Evolutionary conservation across 805 yeast species (phyloP).

Genomic region (Saccharomycopsis malanga): DNA sequence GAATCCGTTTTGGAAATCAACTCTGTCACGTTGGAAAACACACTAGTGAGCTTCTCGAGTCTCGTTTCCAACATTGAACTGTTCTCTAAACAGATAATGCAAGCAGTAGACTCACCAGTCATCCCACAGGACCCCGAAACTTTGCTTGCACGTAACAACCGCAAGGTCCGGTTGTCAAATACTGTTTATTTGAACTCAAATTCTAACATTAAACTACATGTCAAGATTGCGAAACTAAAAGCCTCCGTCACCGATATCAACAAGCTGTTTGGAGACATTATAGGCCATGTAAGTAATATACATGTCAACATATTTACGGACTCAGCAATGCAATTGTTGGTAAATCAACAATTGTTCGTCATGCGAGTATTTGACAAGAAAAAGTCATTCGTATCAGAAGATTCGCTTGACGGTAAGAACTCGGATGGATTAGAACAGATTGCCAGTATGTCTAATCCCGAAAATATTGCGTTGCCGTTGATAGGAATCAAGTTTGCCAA

Average conservation of each 20-base stretch:
- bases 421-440: constrained; percentile 26
- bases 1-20: constrained; percentile 4
- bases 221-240: constrained; percentile 4
- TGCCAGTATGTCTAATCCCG: constrained; percentile 30
- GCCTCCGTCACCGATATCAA: not conserved
- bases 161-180: constrained; percentile 14
- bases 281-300: not conserved
- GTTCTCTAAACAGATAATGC: not conserved
- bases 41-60: not conserved
- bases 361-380: constrained; percentile 12
- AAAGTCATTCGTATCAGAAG: not conserved
- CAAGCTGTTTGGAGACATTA: constrained; percentile 13
- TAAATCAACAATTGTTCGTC: constrained; percentile 17
- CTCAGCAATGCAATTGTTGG: constrained; percentile 7
- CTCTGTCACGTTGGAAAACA: not conserved
- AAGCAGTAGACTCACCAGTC: not conserved
- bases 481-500: constrained; percentile 34
- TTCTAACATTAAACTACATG: constrained; percentile 7
- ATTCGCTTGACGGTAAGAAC: constrained; percentile 11
- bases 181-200: constrained; percentile 1
- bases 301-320: constrained; percentile 14
- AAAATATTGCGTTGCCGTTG: constrained; percentile 34
- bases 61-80: not conserved
- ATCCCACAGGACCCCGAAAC: not conserved
- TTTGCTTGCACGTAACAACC: not conserved